Percentiles rank a stretch among this genome's conserved stretches.
These are phyloP conservation scores for Firmiana major DNA, from an alignment of 345 rosid genomes.

Conservation along the genomic window DNA sequence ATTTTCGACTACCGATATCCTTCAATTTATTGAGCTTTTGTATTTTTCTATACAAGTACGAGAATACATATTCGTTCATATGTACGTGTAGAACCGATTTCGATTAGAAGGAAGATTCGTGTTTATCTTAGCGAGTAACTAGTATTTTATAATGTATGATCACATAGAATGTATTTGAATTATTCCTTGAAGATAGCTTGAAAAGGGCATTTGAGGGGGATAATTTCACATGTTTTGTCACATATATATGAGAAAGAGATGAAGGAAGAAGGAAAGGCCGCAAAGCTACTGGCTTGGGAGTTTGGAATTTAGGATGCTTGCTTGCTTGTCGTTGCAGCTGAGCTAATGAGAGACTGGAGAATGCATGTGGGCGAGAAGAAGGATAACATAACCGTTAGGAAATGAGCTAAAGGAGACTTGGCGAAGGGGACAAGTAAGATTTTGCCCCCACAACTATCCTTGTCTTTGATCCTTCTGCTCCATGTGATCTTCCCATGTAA, in stretches of 20 bases:
- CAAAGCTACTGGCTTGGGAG: not conserved
- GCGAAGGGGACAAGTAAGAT: conserved; percentile 15
- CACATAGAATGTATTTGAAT: no score
- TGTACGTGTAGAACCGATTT: no score
- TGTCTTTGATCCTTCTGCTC: conserved; percentile 2
- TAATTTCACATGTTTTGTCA: conserved; percentile 8
- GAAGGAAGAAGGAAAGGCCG: not conserved
- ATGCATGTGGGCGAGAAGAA: conserved; percentile 16
- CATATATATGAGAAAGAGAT: no score
- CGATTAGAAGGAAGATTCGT: no score
- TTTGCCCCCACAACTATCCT: conserved; percentile 18
- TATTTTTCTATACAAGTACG: no score
- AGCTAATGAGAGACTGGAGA: not conserved
- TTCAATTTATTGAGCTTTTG: no score
- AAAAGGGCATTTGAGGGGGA: not conserved
- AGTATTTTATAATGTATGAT: no score
- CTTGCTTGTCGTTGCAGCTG: not conserved
- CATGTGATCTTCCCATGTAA: conserved; percentile 14
- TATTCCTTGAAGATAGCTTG: not conserved
- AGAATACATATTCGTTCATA: not conserved
- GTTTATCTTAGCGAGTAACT: no score
- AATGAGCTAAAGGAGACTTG: conserved; percentile 19
- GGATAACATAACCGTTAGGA: conserved; percentile 14
- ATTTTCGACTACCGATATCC: no score
- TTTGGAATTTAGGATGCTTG: not conserved